These are phyloP conservation scores for Tricholoma sp. DNA, from an alignment of 768 basidiomycete genomes.

Conservation along the genomic window DNA sequence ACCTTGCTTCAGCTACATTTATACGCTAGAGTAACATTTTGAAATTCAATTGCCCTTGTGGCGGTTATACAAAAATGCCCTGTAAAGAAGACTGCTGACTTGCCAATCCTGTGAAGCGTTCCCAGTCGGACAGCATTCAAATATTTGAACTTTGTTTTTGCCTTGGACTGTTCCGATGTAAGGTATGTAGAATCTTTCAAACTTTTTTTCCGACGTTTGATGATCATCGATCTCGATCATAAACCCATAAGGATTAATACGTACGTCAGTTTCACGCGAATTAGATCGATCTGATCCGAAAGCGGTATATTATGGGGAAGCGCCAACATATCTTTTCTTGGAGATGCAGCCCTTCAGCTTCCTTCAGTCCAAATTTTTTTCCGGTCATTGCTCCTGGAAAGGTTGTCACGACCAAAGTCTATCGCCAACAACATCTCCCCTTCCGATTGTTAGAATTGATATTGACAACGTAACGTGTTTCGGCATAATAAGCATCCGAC, in stretches of 20 bases:
- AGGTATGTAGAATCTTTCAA: not conserved
- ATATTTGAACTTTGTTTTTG: not conserved
- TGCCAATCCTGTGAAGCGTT: not conserved
- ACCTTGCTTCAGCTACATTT: not conserved
- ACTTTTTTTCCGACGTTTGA: not conserved
- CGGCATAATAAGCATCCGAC: not conserved
- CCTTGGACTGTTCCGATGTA: not conserved
- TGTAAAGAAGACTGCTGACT: not conserved
- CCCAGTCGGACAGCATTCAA: not conserved
- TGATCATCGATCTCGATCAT: not conserved
- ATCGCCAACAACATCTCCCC: not conserved
- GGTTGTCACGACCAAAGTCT: not conserved
- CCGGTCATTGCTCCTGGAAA: not conserved
- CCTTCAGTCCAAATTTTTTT: not conserved
- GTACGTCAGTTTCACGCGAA: not conserved
- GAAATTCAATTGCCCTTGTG: not conserved
- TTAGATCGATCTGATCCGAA: not conserved
- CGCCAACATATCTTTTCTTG: not conserved
- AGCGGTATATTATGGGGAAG: not conserved
- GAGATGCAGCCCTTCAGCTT: not conserved
- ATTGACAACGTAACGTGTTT: not conserved
- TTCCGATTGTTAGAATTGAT: not conserved
- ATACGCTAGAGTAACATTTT: not conserved
- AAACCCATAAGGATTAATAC: constrained; percentile 1
- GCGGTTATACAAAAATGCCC: not conserved